Evolutionary conservation across 345 rosid species (phyloP), one percentile per base, ranked within the genome.

Genomic region (Nephelium lappaceum): DNA sequence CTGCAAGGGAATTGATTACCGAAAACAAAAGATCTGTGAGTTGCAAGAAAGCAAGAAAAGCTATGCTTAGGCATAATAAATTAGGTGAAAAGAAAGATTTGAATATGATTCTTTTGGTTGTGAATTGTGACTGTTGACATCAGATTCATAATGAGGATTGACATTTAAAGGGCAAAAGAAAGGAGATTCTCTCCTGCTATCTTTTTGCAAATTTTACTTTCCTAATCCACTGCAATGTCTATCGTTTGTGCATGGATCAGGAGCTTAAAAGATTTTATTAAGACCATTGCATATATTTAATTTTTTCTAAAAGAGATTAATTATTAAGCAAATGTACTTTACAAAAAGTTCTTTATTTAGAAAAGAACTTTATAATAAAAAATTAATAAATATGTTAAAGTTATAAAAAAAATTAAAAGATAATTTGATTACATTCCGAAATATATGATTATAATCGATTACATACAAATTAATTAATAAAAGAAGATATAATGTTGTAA

Each of bases 41-140:
- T 16, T 6, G 31, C 23, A 2, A 3, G 25, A 55, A n/a, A 57
- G 23, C 55, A 2, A 53, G 19, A 9, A 47, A 45, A 53, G 25
- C 36, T 8, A 25, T 41, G 25, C 21, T 36, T 66, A 53, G 21
- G 64, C 78, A 39, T 64, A 47, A 60, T 45, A 24, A 74, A 47
- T 11, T 49, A 51, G 58, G 69, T 47, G 14, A 36, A 51, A 76
- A 38, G 5, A 24, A 36, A 75, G 72, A 49, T 65, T 66, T 66
- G 51, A 51, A 31, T 66, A n/a, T 21, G 72, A 75, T 31, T 75
- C 64, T 66, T 62, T 36, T 66, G 57, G 78, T 27, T 31, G 62
- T 11, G 18, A 11, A 51, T 3, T 27, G 62, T 63, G 78, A 75
- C 14, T 23, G 9, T 66, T 51, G 64, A 65, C 71, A 31, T 75